Evolutionary conservation across 192 early-diverging fungal genomes (phyloP).

Genomic region (Phycomyces nitens): DNA sequence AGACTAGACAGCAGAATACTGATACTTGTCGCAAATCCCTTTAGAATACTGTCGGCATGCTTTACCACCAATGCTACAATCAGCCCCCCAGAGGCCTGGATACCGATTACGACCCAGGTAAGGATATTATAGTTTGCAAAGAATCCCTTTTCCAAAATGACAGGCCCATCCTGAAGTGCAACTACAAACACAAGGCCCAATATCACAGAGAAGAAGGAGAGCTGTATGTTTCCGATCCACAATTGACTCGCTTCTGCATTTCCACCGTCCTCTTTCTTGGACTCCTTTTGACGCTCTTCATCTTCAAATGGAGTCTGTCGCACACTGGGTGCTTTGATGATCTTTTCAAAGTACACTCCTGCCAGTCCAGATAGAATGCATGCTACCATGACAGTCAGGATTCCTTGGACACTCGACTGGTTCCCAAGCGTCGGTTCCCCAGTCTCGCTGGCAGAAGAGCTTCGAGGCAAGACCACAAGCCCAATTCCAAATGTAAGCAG

Average conservation of each 20-base stretch:
- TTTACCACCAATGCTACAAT: constrained; percentile 96
- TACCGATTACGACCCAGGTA: constrained; percentile 78
- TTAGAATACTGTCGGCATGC: constrained; percentile 98
- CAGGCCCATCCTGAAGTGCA: constrained; percentile 71
- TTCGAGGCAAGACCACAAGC: constrained; percentile 55
- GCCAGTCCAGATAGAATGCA: constrained; percentile 92
- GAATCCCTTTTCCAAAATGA: constrained; percentile 73
- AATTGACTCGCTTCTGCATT: constrained; percentile 39
- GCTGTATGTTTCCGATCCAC: constrained; percentile 92
- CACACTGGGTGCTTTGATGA: constrained; percentile 71
- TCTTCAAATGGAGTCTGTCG: background rate
- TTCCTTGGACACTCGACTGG: constrained; percentile 31
- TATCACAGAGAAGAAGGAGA: constrained; percentile 78
- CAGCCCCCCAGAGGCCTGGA: constrained; percentile 90
- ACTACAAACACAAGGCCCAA: constrained; percentile 82
- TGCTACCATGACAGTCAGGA: constrained; percentile 74
- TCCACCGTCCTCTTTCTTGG: constrained; percentile 5
- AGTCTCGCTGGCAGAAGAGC: constrained; percentile 7
- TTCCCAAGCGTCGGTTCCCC: constrained; percentile 15
- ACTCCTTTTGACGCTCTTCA: background rate
- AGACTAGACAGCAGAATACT: constrained; percentile 90
- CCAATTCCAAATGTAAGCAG: constrained; percentile 85
- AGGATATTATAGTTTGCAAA: constrained; percentile 85
- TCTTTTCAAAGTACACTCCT: constrained; percentile 98
- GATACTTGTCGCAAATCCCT: constrained; percentile 97